Evolutionary conservation across 2,329 filamentous ascomycete species (phyloP).

Genomic region (Colletotrichum trifolii): DNA sequence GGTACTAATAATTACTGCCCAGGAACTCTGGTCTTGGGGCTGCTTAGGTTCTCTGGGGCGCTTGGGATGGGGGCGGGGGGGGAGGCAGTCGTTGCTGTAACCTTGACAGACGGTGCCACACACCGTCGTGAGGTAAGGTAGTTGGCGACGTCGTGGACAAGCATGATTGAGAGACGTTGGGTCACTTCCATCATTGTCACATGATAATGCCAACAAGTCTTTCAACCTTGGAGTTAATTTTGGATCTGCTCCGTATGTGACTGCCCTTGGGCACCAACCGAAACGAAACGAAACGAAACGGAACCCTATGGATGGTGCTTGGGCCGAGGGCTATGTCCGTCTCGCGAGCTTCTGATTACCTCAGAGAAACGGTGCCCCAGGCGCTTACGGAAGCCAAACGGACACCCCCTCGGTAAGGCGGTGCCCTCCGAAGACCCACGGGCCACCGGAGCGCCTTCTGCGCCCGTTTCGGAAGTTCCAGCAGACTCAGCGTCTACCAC

Average conservation of each 20-base stretch:
- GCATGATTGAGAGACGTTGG: too few relatives aligned
- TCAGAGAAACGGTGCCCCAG: constrained; percentile 1
- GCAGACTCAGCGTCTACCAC: neutral
- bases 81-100: constrained; percentile 4
- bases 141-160: neutral
- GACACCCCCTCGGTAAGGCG: constrained; percentile 2
- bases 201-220: constrained; percentile 5
- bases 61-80: constrained; percentile 16
- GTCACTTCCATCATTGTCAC: constrained; percentile 1
- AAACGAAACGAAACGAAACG: too few relatives aligned
- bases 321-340: neutral
- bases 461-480: constrained; percentile 31
- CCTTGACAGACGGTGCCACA: constrained; percentile 2
- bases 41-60: constrained; percentile 19
- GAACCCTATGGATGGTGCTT: constrained; percentile 7
- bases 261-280: too few relatives aligned
- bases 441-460: neutral
- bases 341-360: neutral
- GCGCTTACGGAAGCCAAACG: too few relatives aligned
- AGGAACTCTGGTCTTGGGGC: too few relatives aligned
- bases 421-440: constrained; percentile 23
- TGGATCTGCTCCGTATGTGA: too few relatives aligned
- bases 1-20: too few relatives aligned
- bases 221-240: too few relatives aligned
- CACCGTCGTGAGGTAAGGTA: neutral